Conservation (phyloP, 2,329 filamentous ascomycete species). For the Metarhizium sp. region DNA sequence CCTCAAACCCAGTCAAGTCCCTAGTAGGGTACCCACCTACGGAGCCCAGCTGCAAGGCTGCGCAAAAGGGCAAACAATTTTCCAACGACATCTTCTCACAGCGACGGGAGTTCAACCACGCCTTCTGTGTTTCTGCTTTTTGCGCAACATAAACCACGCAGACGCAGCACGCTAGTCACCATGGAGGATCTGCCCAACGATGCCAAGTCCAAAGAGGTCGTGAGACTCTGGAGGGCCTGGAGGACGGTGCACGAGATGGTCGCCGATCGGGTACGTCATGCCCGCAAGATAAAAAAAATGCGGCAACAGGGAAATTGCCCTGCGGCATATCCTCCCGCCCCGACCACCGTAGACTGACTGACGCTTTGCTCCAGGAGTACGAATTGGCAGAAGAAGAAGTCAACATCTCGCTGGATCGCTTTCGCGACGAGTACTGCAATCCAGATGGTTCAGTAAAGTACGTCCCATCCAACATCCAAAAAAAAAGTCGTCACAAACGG, state of each 20-base stretch:
- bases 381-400: slow-evolving; percentile 85
- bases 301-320: slow-evolving; percentile 17
- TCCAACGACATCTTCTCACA: not conserved
- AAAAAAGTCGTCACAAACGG: no score
- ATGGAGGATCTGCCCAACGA: slow-evolving; percentile 39
- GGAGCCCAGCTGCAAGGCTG: not conserved
- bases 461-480: slow-evolving; percentile 17
- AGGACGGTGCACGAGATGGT: slow-evolving; percentile 94
- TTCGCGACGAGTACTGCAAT: slow-evolving; percentile 62
- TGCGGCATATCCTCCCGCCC: not conserved
- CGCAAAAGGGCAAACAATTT: slow-evolving; percentile 9
- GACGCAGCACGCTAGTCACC: slow-evolving; percentile 2
- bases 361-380: slow-evolving; percentile 59
- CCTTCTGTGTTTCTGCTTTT: not conserved
- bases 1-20: not conserved
- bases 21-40: not conserved
- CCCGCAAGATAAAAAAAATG: not conserved
- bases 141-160: not conserved
- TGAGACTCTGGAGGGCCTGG: slow-evolving; percentile 87
- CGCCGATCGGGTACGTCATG: slow-evolving; percentile 61
- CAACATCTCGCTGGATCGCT: slow-evolving; percentile 75
- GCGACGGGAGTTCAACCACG: not conserved
- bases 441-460: slow-evolving; percentile 70
- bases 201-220: slow-evolving; percentile 42
- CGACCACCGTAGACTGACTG: not conserved